These are phyloP conservation scores for Pichia deserticola DNA, from an alignment of 805 yeast species.

Conservation along the genomic window DNA sequence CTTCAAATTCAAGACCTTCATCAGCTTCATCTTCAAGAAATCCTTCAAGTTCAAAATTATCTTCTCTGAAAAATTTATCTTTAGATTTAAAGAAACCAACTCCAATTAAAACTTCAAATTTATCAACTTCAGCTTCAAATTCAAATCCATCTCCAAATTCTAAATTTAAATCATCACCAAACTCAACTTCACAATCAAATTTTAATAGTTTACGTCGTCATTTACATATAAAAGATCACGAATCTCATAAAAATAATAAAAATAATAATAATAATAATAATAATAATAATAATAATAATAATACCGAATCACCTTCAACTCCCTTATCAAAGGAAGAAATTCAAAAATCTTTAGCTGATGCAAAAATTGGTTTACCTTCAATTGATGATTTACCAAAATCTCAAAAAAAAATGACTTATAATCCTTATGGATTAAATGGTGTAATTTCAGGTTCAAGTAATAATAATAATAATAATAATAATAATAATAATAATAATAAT, in stretches of 20 bases:
- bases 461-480: slow-evolving; percentile 25
- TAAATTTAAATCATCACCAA: no score
- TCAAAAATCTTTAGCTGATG: slow-evolving; percentile 4
- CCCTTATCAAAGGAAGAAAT: slow-evolving; percentile 8
- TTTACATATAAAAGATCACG: neutral
- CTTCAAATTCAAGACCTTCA: neutral
- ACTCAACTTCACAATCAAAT: no score
- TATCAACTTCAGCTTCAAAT: no score
- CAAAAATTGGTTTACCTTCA: slow-evolving; percentile 25
- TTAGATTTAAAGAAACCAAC: no score
- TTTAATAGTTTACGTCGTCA: neutral
- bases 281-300: neutral
- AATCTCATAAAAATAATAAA: neutral
- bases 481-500: slow-evolving; percentile 3
- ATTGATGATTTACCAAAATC: slow-evolving; percentile 19
- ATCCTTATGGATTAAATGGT: slow-evolving; percentile 49
- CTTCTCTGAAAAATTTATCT: no score
- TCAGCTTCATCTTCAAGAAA: neutral
- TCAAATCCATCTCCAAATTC: no score
- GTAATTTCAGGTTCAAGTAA: neutral
- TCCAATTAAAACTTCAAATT: no score
- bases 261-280: neutral
- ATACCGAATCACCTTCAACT: neutral
- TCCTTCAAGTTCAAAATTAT: neutral
- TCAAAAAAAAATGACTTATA: slow-evolving; percentile 42